Evolutionary conservation across 805 yeast species (phyloP).

Genomic region (Lachancea fermentati): DNA sequence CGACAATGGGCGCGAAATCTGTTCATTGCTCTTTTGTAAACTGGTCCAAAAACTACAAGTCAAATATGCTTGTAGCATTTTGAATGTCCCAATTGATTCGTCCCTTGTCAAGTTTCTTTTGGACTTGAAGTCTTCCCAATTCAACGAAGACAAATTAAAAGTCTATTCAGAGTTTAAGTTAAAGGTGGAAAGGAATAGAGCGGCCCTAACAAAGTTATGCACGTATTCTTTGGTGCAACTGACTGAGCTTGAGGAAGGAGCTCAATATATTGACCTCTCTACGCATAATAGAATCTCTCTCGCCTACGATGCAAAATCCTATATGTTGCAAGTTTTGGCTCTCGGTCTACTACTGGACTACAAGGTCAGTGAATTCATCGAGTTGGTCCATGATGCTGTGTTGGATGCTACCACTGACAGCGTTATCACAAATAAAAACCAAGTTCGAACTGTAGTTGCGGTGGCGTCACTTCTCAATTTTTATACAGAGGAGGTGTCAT

Average conservation of each 20-base stretch:
- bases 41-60: slow-evolving; percentile 22
- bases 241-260: slow-evolving; percentile 47
- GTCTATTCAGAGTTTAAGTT: slow-evolving; percentile 33
- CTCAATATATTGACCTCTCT: slow-evolving; percentile 48
- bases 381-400: slow-evolving; percentile 41
- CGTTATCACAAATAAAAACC: slow-evolving; percentile 46
- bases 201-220: slow-evolving; percentile 11
- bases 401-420: slow-evolving; percentile 44
- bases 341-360: slow-evolving; percentile 37
- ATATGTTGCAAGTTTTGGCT: slow-evolving; percentile 55
- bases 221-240: slow-evolving; percentile 20
- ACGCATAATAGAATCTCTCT: slow-evolving; percentile 42
- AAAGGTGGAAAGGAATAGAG: slow-evolving; percentile 32
- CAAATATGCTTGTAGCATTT: slow-evolving; percentile 12
- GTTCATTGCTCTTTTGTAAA: slow-evolving; percentile 20
- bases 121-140: slow-evolving; percentile 9
- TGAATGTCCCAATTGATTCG: slow-evolving; percentile 8
- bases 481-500: slow-evolving; percentile 30
- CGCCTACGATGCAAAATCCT: slow-evolving; percentile 50
- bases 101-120: slow-evolving; percentile 11
- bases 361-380: slow-evolving; percentile 40
- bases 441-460: slow-evolving; percentile 48
- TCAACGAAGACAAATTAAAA: slow-evolving; percentile 16
- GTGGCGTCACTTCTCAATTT: slow-evolving; percentile 51
- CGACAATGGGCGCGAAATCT: slow-evolving; percentile 26